Conservation (phyloP, 139 green algal genomes). For the Raphidocelis subcapitata region DNA sequence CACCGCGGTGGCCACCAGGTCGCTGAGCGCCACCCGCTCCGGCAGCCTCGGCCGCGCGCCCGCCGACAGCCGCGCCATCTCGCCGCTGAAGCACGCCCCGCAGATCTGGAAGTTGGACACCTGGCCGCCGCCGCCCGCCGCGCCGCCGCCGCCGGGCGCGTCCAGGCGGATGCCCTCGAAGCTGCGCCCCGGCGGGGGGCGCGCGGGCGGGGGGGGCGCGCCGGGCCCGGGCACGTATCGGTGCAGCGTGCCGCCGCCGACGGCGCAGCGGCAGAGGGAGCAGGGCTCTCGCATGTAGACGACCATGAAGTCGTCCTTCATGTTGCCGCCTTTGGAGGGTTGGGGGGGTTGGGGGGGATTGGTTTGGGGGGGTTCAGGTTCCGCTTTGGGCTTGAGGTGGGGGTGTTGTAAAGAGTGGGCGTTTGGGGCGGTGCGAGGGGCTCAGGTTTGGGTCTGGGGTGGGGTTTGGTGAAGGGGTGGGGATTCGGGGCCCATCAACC, state of each 20-base stretch:
- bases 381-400: no score
- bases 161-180: slow-evolving; percentile 89
- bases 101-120: slow-evolving; percentile 47
- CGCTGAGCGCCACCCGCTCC: slow-evolving; percentile 20
- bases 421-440: no score
- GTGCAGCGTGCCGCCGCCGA: neutral
- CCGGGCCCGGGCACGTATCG: slow-evolving; percentile 13
- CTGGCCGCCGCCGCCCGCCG: slow-evolving; percentile 21
- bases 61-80: slow-evolving; percentile 27
- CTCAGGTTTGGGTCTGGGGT: no score
- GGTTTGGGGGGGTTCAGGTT: no score
- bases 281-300: slow-evolving; percentile 93
- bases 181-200: slow-evolving; percentile 19
- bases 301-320: slow-evolving; percentile 99
- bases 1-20: slow-evolving; percentile 15
- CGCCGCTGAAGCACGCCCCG: slow-evolving; percentile 37
- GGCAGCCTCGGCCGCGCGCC: slow-evolving; percentile 37
- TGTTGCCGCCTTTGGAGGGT: no score
- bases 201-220: neutral
- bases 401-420: no score
- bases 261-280: slow-evolving; percentile 70
- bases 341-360: no score
- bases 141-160: slow-evolving; percentile 39
- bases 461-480: no score
- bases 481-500: no score